Evolutionary conservation across 2,329 filamentous ascomycete genomes (phyloP).

Genomic region (Byssochlamys sp.): DNA sequence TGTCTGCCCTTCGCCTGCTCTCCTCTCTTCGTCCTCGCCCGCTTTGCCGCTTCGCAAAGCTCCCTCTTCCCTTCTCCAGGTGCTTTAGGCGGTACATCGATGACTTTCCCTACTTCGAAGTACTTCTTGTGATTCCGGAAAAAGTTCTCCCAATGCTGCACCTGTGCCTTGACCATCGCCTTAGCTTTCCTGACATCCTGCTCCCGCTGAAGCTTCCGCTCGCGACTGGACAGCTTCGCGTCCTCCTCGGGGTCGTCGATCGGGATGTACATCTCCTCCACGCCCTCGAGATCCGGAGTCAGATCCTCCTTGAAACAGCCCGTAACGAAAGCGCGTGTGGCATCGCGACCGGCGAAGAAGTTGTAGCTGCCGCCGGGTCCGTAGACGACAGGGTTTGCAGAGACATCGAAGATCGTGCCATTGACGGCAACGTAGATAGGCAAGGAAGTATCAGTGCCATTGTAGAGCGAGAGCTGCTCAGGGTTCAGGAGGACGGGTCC

Average conservation of each 20-base stretch:
- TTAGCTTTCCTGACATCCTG: constrained; percentile 57
- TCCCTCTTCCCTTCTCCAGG: constrained; percentile 44
- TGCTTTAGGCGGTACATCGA: constrained; percentile 19
- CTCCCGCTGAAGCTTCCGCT: constrained; percentile 46
- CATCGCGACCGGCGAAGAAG: constrained; percentile 78
- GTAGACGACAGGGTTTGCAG: constrained; percentile 49
- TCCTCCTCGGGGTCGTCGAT: constrained; percentile 43
- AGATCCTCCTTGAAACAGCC: constrained; percentile 83
- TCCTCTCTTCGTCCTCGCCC: constrained; percentile 50
- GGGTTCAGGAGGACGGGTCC: constrained; percentile 64
- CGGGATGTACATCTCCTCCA: constrained; percentile 71
- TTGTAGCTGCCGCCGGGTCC: constrained; percentile 78
- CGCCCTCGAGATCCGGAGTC: constrained; percentile 73
- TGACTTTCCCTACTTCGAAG: constrained; percentile 65
- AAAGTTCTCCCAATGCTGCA: constrained; percentile 75
- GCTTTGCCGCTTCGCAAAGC: constrained; percentile 63
- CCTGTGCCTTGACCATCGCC: constrained; percentile 54
- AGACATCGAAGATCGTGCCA: constrained; percentile 57
- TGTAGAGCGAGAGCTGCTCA: constrained; percentile 61
- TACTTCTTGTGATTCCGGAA: constrained; percentile 76
- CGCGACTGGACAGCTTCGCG: constrained; percentile 23
- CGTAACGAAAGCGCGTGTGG: constrained; percentile 79
- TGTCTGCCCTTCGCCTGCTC: constrained; percentile 14
- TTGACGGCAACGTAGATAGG: constrained; percentile 85
- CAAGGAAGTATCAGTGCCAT: constrained; percentile 63